Percentiles rank a stretch among this genome's conserved stretches.
phyloP scores from a whole-genome alignment of 495 filamentous ascomycete species.

The Podospora pseudocomata region DNA sequence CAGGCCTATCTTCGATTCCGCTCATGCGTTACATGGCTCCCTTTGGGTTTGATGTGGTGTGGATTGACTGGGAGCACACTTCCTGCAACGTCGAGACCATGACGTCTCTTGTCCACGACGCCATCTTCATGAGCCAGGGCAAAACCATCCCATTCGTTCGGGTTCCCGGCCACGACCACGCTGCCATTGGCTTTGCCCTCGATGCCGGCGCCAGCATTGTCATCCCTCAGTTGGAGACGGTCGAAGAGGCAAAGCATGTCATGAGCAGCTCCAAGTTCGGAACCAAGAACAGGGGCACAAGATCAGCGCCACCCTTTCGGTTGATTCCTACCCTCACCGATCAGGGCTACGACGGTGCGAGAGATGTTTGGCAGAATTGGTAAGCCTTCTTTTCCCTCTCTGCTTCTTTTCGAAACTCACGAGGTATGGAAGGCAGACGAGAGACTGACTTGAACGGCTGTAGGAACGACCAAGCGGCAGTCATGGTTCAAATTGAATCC shows the following conservation, averaged over 20 bases:
- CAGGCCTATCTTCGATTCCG: constrained; percentile 34
- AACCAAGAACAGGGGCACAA: constrained; percentile 28
- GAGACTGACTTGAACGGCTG: neutral
- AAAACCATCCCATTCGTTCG: constrained; percentile 40
- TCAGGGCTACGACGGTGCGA: constrained; percentile 21
- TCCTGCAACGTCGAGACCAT: constrained; percentile 44
- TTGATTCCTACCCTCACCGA: constrained; percentile 37
- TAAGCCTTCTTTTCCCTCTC: neutral
- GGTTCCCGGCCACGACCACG: constrained; percentile 47
- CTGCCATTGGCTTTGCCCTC: constrained; percentile 45
- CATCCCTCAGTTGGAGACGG: constrained; percentile 47
- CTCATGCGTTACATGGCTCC: constrained; percentile 36
- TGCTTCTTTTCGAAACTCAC: neutral
- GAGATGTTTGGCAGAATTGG: constrained; percentile 34
- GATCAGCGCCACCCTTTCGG: constrained; percentile 44
- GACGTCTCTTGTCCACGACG: constrained; percentile 44
- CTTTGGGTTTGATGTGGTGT: constrained; percentile 39
- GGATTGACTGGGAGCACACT: constrained; percentile 48
- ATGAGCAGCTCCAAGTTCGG: constrained; percentile 44
- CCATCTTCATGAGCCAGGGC: constrained; percentile 41
- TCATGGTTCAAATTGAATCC: constrained; percentile 51
- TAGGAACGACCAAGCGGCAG: constrained; percentile 41
- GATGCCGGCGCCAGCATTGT: constrained; percentile 46
- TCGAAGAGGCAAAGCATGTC: constrained; percentile 43
- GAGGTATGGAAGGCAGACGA: neutral